phyloP scores from a whole-genome alignment of 345 rosid species.

The Heritiera littoralis region DNA sequence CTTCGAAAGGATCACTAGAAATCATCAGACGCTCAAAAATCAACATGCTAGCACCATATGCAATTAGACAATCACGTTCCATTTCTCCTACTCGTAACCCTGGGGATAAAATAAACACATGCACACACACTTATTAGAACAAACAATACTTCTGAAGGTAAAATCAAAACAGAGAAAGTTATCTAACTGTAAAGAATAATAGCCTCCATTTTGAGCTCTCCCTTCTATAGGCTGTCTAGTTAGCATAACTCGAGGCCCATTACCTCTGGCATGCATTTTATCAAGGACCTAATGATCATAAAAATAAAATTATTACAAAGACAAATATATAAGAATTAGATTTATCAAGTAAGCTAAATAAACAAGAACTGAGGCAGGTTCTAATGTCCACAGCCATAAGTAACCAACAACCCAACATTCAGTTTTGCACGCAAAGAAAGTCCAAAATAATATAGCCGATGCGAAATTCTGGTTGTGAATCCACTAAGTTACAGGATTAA shows the following conservation, averaged over 20 bases:
- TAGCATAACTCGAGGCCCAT: slow-evolving; percentile 82
- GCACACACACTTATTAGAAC: background rate
- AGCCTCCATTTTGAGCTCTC: slow-evolving; percentile 94
- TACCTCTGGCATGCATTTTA: slow-evolving; percentile 97
- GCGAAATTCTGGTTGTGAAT: background rate
- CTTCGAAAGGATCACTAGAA: slow-evolving; percentile 97
- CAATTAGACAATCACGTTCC: slow-evolving; percentile 96
- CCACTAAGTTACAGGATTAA: background rate
- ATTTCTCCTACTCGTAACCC: slow-evolving; percentile 97
- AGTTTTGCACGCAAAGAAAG: background rate
- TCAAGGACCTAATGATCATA: slow-evolving; percentile 62
- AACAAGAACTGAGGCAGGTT: background rate
- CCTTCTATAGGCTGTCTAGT: slow-evolving; percentile 99
- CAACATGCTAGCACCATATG: slow-evolving; percentile 96
- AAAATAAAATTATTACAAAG: background rate
- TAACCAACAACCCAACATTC: background rate
- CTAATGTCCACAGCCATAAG: background rate
- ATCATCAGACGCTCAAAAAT: slow-evolving; percentile 84
- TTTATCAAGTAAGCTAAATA: background rate
- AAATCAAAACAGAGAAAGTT: slow-evolving; percentile 13
- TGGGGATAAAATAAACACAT: slow-evolving; percentile 25
- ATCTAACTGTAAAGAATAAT: slow-evolving; percentile 16
- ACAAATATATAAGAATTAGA: background rate
- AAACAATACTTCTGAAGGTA: background rate
- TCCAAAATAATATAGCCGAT: background rate